Conservation (phyloP, 225 moss, liverwort and hornwort species). For the Bryoerythrophyllum caledonicum region DNA sequence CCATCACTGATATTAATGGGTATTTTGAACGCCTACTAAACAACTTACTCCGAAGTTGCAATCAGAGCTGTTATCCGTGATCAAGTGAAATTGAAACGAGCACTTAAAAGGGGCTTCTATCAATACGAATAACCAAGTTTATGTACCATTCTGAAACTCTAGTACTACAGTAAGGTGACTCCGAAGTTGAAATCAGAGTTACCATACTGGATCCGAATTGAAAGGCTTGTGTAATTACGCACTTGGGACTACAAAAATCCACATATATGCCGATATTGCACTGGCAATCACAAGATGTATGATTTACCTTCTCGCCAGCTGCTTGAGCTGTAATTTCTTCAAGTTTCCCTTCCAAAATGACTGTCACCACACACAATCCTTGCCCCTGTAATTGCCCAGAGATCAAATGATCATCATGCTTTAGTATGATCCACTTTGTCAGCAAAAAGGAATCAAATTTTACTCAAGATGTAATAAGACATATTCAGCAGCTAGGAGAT, state of each 20-base stretch:
- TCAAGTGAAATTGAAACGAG: neutral
- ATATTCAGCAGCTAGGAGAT: neutral
- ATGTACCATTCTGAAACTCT: neutral
- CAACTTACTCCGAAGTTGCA: neutral
- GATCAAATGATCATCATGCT: neutral
- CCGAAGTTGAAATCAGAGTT: neutral
- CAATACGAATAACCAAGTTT: neutral
- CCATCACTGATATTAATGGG: neutral
- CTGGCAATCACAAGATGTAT: neutral
- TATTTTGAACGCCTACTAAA: neutral
- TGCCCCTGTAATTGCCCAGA: conserved; percentile 60
- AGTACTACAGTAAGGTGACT: neutral
- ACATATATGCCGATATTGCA: neutral
- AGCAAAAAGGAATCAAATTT: neutral
- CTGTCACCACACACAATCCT: conserved; percentile 87
- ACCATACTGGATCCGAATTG: neutral
- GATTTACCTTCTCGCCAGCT: conserved; percentile 72
- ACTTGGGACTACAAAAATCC: neutral
- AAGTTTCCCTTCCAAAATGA: conserved; percentile 82
- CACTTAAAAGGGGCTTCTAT: neutral
- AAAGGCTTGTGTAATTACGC: neutral
- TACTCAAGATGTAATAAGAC: neutral
- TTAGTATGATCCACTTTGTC: neutral
- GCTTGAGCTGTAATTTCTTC: conserved; percentile 70
- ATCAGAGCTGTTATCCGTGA: no score